phyloP scores from a whole-genome alignment of 1,139 yeast species.

The Debaryomyces subglobosus region DNA sequence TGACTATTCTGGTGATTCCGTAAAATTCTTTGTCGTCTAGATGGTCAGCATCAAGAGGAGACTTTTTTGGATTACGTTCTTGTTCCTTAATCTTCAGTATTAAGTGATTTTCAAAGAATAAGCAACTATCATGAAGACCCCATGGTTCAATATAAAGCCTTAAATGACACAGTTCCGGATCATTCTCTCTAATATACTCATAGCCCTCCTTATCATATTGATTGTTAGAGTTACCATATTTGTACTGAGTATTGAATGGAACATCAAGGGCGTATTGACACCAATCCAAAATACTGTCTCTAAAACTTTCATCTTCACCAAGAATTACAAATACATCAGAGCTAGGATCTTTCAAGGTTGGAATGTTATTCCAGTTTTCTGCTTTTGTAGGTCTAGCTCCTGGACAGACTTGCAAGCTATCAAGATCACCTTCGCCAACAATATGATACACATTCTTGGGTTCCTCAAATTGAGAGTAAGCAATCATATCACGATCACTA shows the following conservation, averaged over 20 bases:
- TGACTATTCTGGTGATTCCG: slow-evolving; percentile 29
- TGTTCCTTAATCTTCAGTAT: slow-evolving; percentile 13
- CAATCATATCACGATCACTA: slow-evolving; percentile 34
- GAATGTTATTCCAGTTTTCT: slow-evolving; percentile 40
- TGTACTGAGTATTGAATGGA: slow-evolving; percentile 23
- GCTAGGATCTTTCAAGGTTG: slow-evolving; percentile 30
- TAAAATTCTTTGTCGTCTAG: slow-evolving; percentile 27
- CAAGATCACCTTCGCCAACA: slow-evolving; percentile 15
- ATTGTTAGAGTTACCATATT: slow-evolving; percentile 31
- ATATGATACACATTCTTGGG: slow-evolving; percentile 7
- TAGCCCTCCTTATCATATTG: slow-evolving; percentile 22
- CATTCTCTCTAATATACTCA: slow-evolving; percentile 18
- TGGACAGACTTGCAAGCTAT: slow-evolving; percentile 18
- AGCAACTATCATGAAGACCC: slow-evolving; percentile 46
- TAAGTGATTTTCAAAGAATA: slow-evolving; percentile 36
- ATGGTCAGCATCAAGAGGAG: slow-evolving; percentile 12
- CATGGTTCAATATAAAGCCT: slow-evolving; percentile 41
- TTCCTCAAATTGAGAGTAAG: slow-evolving; percentile 13
- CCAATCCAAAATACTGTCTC: slow-evolving; percentile 47
- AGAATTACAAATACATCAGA: slow-evolving; percentile 33
- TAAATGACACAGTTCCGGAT: slow-evolving; percentile 17
- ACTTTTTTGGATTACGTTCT: slow-evolving; percentile 12
- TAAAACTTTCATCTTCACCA: slow-evolving; percentile 50
- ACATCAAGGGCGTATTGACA: slow-evolving; percentile 34
- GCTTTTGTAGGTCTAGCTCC: slow-evolving; percentile 18